Evolutionary conservation across 495 filamentous ascomycete species (phyloP).

Genomic region (Trichoderma virens): DNA sequence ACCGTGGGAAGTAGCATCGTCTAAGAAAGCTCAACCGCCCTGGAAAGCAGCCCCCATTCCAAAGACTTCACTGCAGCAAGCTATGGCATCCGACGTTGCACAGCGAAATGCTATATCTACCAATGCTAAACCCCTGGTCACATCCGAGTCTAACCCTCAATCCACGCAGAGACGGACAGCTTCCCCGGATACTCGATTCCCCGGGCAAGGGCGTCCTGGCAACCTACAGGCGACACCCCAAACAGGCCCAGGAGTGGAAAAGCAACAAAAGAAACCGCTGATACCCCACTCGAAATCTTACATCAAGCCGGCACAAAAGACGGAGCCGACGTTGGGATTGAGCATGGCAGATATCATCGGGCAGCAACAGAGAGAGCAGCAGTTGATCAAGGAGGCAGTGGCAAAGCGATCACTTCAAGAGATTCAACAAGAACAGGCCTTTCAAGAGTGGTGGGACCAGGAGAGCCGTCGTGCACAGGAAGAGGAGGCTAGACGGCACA

Average conservation of each 20-base stretch:
- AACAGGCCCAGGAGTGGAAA: slow-evolving; percentile 13
- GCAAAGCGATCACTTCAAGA: slow-evolving; percentile 83
- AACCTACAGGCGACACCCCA: slow-evolving; percentile 9
- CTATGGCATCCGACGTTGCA: slow-evolving; percentile 26
- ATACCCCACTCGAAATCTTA: slow-evolving; percentile 45
- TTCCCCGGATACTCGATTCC: slow-evolving; percentile 48
- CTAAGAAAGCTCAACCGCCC: slow-evolving; percentile 48
- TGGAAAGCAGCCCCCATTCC: slow-evolving; percentile 53
- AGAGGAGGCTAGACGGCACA: slow-evolving; percentile 47
- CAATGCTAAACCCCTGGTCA: slow-evolving; percentile 32
- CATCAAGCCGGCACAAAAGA: slow-evolving; percentile 32
- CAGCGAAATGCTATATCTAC: slow-evolving; percentile 35
- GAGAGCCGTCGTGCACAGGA: slow-evolving; percentile 66
- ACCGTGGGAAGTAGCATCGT: slow-evolving; percentile 23
- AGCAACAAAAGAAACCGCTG: slow-evolving; percentile 17
- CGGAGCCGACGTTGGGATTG: slow-evolving; percentile 54
- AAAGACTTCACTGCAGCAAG: slow-evolving; percentile 25
- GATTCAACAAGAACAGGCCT: slow-evolving; percentile 93
- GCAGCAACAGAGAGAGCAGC: slow-evolving; percentile 79
- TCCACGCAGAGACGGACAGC: slow-evolving; percentile 36
- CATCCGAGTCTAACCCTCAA: slow-evolving; percentile 22
- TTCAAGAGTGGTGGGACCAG: slow-evolving; percentile 96
- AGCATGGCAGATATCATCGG: slow-evolving; percentile 83
- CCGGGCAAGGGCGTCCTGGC: slow-evolving; percentile 32
- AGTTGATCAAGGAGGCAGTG: slow-evolving; percentile 70